phyloP scores from a whole-genome alignment of 1,139 yeast species.

The Saccharomyces pastorianus region DNA sequence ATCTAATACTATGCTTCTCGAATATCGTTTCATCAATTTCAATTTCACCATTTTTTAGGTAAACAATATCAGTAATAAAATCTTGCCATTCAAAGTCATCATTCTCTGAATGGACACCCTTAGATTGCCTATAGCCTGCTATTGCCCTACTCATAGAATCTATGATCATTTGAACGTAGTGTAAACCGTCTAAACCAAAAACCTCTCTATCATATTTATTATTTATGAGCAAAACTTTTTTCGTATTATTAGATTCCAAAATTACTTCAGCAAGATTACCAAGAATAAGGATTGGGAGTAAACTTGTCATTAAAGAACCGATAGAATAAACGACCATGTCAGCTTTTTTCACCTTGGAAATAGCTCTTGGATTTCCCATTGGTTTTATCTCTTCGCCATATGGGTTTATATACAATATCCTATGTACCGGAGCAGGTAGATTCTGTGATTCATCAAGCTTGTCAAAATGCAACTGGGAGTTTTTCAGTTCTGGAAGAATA shows the following conservation, averaged over 20 bases:
- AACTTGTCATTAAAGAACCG: constrained; percentile 83
- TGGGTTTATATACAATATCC: constrained; percentile 76
- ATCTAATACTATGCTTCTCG: constrained; percentile 37
- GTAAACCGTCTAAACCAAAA: constrained; percentile 51
- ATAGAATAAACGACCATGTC: constrained; percentile 66
- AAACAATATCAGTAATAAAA: constrained; percentile 51
- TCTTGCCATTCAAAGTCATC: constrained; percentile 31
- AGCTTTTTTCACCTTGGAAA: constrained; percentile 43
- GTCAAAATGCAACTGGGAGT: constrained; percentile 66
- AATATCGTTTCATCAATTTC: constrained; percentile 39
- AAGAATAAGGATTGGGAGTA: constrained; percentile 65
- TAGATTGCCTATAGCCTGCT: constrained; percentile 11
- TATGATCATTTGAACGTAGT: constrained; percentile 48
- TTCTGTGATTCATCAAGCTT: constrained; percentile 50
- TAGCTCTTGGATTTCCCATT: constrained; percentile 57
- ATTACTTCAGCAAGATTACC: constrained; percentile 65
- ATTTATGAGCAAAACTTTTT: constrained; percentile 54
- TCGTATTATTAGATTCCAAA: constrained; percentile 28
- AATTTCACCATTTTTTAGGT: constrained; percentile 41
- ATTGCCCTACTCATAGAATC: constrained; percentile 23
- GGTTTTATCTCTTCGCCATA: constrained; percentile 87
- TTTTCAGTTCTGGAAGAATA: constrained; percentile 69
- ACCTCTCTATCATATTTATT: constrained; percentile 76
- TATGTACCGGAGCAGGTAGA: constrained; percentile 62
- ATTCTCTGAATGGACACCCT: constrained; percentile 3